These are phyloP conservation scores for Hamamelis virginiana DNA, from an alignment of 164 flowering plant species.

Conservation along the genomic window DNA sequence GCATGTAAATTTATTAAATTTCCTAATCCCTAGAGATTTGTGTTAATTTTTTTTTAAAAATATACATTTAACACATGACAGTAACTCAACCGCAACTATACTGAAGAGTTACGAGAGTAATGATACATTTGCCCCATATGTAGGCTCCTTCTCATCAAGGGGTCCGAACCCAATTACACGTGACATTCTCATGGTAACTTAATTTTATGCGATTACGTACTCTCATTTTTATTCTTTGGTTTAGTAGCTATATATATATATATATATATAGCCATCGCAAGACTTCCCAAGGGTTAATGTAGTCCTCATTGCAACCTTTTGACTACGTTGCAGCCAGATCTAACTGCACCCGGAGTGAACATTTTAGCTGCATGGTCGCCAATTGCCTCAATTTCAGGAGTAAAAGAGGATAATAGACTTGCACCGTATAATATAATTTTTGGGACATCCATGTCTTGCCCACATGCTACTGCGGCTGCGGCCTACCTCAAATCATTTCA, in stretches of 20 bases:
- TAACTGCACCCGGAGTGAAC: constrained; percentile 62
- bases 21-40: background rate
- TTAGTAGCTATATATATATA: no score
- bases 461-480: constrained; percentile 49
- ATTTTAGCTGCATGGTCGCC: constrained; percentile 59
- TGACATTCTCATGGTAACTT: constrained; percentile 43
- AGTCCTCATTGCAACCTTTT: background rate
- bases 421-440: constrained; percentile 32
- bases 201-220: no score
- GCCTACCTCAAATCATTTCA: constrained; percentile 49
- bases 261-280: no score
- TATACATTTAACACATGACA: no score
- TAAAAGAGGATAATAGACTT: constrained; percentile 27
- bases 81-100: constrained; percentile 41
- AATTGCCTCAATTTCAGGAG: constrained; percentile 11
- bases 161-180: constrained; percentile 40
- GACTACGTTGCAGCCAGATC: constrained; percentile 48
- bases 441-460: constrained; percentile 61
- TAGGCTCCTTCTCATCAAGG: constrained; percentile 53
- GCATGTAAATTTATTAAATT: background rate
- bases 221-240: no score
- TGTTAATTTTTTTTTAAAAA: background rate
- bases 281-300: no score
- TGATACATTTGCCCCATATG: constrained; percentile 37
- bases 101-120: constrained; percentile 19